These are phyloP conservation scores for Elymus sibiricus DNA, from an alignment of 176 grass and related monocot genomes.

Conservation along the genomic window DNA sequence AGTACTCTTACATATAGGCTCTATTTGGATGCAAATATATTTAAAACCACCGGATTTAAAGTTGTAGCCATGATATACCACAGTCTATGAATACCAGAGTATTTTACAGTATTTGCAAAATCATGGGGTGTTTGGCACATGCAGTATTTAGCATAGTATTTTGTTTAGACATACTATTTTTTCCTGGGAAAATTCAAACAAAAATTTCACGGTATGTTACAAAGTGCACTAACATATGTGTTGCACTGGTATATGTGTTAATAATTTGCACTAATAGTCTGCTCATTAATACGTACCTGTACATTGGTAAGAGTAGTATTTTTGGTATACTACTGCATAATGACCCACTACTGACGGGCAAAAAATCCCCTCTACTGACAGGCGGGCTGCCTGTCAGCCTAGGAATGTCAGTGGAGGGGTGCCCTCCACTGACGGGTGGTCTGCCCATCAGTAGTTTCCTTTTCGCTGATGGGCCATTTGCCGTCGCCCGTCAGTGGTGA, in stretches of 20 bases:
- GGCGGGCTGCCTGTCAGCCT: too few species aligned
- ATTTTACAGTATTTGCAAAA: not conserved
- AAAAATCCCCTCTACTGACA: too few species aligned
- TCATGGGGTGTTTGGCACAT: not conserved
- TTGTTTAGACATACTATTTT: not conserved
- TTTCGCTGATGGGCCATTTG: too few species aligned
- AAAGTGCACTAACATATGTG: not conserved
- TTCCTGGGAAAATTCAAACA: not conserved
- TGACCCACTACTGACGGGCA: too few species aligned
- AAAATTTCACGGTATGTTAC: not conserved
- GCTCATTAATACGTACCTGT: not conserved
- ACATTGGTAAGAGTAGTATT: not conserved
- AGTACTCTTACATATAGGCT: not conserved
- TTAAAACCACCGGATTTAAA: not conserved
- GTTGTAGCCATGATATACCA: not conserved
- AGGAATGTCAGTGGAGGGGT: too few species aligned
- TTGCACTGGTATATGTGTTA: not conserved
- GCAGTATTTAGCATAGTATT: not conserved
- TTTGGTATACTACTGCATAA: too few species aligned
- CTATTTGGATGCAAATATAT: not conserved
- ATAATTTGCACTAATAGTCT: not conserved
- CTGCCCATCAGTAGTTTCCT: too few species aligned
- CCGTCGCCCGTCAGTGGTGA: too few species aligned
- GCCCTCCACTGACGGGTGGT: too few species aligned
- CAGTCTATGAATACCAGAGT: not conserved